These are phyloP conservation scores for Conticribra guillardii DNA, from an alignment of 108 stramenopile species.

Conservation along the genomic window DNA sequence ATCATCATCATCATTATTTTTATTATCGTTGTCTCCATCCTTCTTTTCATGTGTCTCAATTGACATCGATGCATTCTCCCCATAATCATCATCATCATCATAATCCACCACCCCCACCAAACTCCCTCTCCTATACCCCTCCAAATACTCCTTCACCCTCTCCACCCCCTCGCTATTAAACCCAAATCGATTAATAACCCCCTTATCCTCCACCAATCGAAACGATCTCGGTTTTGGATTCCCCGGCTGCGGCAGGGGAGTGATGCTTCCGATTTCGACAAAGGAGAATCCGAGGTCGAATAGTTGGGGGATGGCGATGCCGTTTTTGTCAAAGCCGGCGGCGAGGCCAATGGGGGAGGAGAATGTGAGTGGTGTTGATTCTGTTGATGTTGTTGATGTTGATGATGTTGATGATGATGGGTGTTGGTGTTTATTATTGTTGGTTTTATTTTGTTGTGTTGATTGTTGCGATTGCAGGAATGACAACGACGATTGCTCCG, in stretches of 20 bases:
- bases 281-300: slow-evolving; percentile 89
- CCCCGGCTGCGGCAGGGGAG: slow-evolving; percentile 90
- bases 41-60: no score
- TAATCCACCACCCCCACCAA: slow-evolving; percentile 74
- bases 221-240: slow-evolving; percentile 97
- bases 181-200: slow-evolving; percentile 95
- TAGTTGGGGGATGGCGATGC: slow-evolving; percentile 72
- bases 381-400: no score
- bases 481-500: background rate
- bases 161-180: slow-evolving; percentile 89
- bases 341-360: slow-evolving; percentile 95
- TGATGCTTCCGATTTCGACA: slow-evolving; percentile 92
- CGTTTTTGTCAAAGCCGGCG: slow-evolving; percentile 98
- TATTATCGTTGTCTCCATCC: background rate
- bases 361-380: no score
- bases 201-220: slow-evolving; percentile 87
- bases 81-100: no score
- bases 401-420: no score
- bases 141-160: slow-evolving; percentile 58
- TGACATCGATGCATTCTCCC: no score
- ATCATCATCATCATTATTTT: slow-evolving; percentile 2
- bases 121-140: slow-evolving; percentile 60
- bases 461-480: slow-evolving; percentile 51
- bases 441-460: no score
- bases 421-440: no score